Conservation (phyloP, 352 stramenopile species). For the Pythium folliculosum region DNA sequence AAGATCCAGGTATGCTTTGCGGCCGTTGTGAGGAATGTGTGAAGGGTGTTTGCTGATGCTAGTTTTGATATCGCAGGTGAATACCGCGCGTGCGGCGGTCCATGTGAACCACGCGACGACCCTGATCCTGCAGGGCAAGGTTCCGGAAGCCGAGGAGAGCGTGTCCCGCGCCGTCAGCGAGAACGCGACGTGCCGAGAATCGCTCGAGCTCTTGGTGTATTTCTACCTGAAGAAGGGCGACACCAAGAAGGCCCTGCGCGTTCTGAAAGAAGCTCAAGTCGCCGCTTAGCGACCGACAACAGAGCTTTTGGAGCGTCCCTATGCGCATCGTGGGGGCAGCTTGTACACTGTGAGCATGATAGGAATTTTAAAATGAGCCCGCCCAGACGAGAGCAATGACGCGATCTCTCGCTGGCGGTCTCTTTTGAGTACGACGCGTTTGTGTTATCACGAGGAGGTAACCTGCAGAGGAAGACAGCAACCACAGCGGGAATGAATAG, state of each 20-base stretch:
- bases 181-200: slow-evolving; percentile 81
- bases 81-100: slow-evolving; percentile 67
- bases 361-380: slow-evolving; percentile 21
- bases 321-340: not conserved
- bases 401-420: not conserved
- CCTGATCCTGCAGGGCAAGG: slow-evolving; percentile 72
- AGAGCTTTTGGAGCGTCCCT: slow-evolving; percentile 16
- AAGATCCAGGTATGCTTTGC: slow-evolving; percentile 54
- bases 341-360: slow-evolving; percentile 34
- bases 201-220: slow-evolving; percentile 86
- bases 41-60: too few relatives aligned
- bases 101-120: slow-evolving; percentile 87
- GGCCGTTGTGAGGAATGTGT: too few relatives aligned
- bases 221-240: slow-evolving; percentile 88
- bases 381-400: not conserved
- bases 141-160: slow-evolving; percentile 77
- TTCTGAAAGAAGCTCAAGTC: slow-evolving; percentile 87
- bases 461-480: slow-evolving; percentile 21
- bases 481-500: slow-evolving; percentile 29
- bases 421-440: slow-evolving; percentile 14
- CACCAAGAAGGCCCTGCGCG: slow-evolving; percentile 85
- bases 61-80: slow-evolving; percentile 22
- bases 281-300: slow-evolving; percentile 11
- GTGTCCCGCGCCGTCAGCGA: slow-evolving; percentile 82
- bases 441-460: slow-evolving; percentile 9